Conservation (phyloP, 1,139 yeast species). For the Sporopachydermia cereana region DNA sequence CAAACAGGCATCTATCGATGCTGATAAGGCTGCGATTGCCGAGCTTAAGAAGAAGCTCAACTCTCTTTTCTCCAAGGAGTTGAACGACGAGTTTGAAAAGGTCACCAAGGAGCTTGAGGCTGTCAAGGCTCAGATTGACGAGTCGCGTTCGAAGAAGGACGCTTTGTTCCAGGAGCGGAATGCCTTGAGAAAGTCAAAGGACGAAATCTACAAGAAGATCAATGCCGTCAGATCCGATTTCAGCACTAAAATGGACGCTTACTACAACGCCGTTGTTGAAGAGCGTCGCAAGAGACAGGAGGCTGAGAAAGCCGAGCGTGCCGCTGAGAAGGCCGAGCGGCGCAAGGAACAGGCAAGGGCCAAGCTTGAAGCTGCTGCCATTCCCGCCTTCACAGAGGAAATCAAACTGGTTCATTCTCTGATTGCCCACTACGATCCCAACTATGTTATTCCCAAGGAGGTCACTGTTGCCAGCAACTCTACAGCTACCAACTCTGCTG, state of each 20-base stretch:
- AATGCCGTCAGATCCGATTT: conserved; percentile 56
- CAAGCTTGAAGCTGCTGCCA: conserved; percentile 59
- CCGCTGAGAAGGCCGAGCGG: conserved; percentile 24
- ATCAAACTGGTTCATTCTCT: conserved; percentile 63
- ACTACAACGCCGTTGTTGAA: conserved; percentile 54
- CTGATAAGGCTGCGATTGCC: conserved; percentile 64
- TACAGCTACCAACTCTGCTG: conserved; percentile 21
- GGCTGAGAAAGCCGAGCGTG: conserved; percentile 42
- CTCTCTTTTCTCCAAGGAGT: conserved; percentile 50
- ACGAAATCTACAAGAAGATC: conserved; percentile 51
- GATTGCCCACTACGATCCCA: conserved; percentile 66
- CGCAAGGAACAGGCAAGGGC: conserved; percentile 34
- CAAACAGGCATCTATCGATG: conserved; percentile 70
- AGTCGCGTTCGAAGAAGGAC: conserved; percentile 53
- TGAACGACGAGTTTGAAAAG: conserved; percentile 40
- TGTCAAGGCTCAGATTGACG: conserved; percentile 52
- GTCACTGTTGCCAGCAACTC: conserved; percentile 10
- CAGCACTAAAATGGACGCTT: conserved; percentile 60
- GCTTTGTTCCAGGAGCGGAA: conserved; percentile 54
- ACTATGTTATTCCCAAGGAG: conserved; percentile 46
- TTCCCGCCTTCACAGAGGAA: conserved; percentile 77
- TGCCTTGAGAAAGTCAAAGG: conserved; percentile 57
- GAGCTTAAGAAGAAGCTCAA: conserved; percentile 62
- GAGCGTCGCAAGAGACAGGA: conserved; percentile 42
- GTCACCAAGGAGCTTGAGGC: conserved; percentile 48